Conservation (phyloP, 257 asterid species). For the Nicotiana tomentosiformis region DNA sequence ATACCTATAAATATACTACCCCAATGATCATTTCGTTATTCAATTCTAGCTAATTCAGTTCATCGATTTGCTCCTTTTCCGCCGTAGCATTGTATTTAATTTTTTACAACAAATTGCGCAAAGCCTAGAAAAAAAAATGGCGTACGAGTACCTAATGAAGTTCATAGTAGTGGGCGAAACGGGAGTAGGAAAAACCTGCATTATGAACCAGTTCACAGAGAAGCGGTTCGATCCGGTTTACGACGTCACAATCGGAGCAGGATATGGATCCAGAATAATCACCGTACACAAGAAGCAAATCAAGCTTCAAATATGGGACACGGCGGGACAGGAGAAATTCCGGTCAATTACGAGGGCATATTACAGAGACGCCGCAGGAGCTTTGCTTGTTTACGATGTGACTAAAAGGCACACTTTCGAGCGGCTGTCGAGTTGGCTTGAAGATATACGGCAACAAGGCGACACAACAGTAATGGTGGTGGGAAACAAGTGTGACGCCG, state of each 20-base stretch:
- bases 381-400: background rate
- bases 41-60: background rate
- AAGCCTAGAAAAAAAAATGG: too few species aligned
- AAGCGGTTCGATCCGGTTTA: background rate
- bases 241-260: background rate
- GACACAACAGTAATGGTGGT: background rate
- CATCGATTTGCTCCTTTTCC: too few species aligned
- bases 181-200: background rate
- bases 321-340: background rate
- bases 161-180: background rate
- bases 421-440: background rate
- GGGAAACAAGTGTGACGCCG: background rate
- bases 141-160: background rate
- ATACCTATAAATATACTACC: background rate
- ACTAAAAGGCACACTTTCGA: background rate
- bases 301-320: background rate
- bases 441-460: background rate
- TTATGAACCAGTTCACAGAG: background rate
- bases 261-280: background rate
- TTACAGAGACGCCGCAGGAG: background rate
- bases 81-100: too few species aligned
- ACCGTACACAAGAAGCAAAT: background rate
- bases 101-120: too few species aligned
- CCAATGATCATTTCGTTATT: background rate
- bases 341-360: background rate